A percentile compares a stretch with the other conserved stretches of the same genome.
Conservation (phyloP, 2,329 filamentous ascomycete genomes). For the Huntiella moniliformis region DNA sequence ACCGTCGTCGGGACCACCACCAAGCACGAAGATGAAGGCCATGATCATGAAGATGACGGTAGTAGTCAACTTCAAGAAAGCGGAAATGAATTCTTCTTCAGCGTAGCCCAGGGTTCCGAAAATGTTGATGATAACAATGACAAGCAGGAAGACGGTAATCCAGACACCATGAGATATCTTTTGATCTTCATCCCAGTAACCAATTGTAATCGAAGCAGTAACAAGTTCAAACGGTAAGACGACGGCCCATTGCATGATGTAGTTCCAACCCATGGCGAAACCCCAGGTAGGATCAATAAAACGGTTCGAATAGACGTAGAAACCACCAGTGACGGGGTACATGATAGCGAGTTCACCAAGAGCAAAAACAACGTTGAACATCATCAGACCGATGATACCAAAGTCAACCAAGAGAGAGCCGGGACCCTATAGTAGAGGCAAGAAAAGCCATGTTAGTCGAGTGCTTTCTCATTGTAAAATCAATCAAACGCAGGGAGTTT, state of each 20-base stretch:
- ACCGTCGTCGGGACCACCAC: conserved; percentile 32
- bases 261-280: conserved; percentile 35
- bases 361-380: conserved; percentile 42
- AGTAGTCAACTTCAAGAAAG: conserved; percentile 35
- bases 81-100: conserved; percentile 38
- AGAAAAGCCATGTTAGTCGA: too few species aligned
- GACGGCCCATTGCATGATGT: conserved; percentile 31
- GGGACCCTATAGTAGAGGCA: conserved; percentile 17
- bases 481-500: too few species aligned
- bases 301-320: conserved; percentile 41
- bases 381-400: conserved; percentile 38
- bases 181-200: conserved; percentile 28
- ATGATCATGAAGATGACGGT: conserved; percentile 45
- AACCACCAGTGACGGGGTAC: conserved; percentile 43
- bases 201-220: conserved; percentile 30
- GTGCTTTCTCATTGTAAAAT: too few species aligned
- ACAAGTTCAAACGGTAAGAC: conserved; percentile 32
- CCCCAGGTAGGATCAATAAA: conserved; percentile 44
- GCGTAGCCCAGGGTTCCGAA: conserved; percentile 35
- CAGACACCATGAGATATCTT: conserved; percentile 27
- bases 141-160: conserved; percentile 33
- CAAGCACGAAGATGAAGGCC: conserved; percentile 35
- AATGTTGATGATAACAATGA: conserved; percentile 32
- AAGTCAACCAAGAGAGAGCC: conserved; percentile 31
- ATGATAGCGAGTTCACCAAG: conserved; percentile 43